These are phyloP conservation scores for Boeremia exigua DNA, from an alignment of 2,329 filamentous ascomycete species.

Conservation along the genomic window DNA sequence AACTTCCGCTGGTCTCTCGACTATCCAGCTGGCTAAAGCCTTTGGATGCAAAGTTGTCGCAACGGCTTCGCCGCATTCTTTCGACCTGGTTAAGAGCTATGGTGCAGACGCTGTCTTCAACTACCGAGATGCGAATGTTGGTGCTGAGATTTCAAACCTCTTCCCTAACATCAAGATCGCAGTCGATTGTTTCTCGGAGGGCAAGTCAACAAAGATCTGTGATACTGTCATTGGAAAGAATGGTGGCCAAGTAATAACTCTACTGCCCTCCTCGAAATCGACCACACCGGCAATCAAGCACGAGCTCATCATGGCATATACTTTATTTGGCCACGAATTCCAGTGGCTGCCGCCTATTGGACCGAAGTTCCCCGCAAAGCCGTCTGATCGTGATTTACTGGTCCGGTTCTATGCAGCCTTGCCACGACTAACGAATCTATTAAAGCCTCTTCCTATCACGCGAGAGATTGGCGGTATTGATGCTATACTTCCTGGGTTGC, in stretches of 20 bases:
- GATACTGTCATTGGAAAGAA: constrained; percentile 28
- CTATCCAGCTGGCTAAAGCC: constrained; percentile 13
- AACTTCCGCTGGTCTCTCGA: constrained; percentile 11
- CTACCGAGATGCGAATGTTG: constrained; percentile 40
- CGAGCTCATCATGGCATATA: background rate
- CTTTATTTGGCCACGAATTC: background rate
- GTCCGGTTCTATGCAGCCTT: background rate
- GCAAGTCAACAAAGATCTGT: constrained; percentile 38
- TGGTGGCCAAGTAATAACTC: constrained; percentile 39
- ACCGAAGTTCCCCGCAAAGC: background rate
- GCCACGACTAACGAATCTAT: background rate
- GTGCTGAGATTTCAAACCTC: constrained; percentile 1
- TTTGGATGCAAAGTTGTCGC: constrained; percentile 12
- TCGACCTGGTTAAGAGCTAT: constrained; percentile 18
- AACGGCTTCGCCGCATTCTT: constrained; percentile 18
- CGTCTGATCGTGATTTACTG: background rate
- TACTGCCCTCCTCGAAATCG: constrained; percentile 21
- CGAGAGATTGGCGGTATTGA: background rate
- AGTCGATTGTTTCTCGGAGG: constrained; percentile 44
- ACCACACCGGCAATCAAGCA: background rate
- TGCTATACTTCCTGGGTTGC: background rate
- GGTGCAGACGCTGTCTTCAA: constrained; percentile 36
- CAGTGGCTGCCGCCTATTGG: background rate
- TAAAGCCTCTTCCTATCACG: background rate
- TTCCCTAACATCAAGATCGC: constrained; percentile 35